Conservation (phyloP, 1,139 yeast genomes). For the Arxiozyma bovina region DNA sequence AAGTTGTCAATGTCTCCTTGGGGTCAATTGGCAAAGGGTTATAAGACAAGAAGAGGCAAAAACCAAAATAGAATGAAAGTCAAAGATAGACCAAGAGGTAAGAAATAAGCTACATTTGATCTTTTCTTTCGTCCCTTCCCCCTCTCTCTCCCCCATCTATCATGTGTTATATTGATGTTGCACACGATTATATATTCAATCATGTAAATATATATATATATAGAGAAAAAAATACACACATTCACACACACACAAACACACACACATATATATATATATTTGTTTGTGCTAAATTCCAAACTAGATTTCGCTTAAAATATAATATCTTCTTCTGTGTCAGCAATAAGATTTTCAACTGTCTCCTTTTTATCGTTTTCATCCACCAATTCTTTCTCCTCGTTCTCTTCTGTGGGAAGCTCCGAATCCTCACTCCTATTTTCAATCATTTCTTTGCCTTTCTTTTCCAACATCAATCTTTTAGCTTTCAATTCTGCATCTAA, state of each 20-base stretch:
- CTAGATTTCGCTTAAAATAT: background rate
- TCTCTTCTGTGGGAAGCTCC: background rate
- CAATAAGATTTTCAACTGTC: slow-evolving; percentile 10
- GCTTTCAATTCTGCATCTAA: slow-evolving; percentile 30
- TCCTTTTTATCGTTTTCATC: slow-evolving; percentile 12
- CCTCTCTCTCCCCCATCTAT: background rate
- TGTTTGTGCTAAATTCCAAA: background rate
- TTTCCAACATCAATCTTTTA: slow-evolving; percentile 9
- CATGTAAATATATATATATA: slow-evolving; percentile 1
- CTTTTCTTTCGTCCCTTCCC: too few relatives aligned
- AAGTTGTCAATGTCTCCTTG: slow-evolving; percentile 91
- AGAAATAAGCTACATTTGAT: slow-evolving; percentile 17
- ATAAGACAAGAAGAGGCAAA: slow-evolving; percentile 88
- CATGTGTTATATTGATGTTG: background rate
- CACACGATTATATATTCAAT: slow-evolving; percentile 1
- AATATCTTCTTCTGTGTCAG: slow-evolving; percentile 6
- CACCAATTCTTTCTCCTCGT: background rate
- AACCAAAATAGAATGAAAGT: slow-evolving; percentile 75
- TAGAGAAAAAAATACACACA: too few relatives aligned
- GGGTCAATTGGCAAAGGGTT: slow-evolving; percentile 90
- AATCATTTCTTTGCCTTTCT: slow-evolving; percentile 1
- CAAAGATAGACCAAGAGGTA: slow-evolving; percentile 70
- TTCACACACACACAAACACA: too few relatives aligned
- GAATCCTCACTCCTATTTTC: background rate
- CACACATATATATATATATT: too few relatives aligned